Evolutionary conservation across 257 asterid species (phyloP).

Genomic region (Lavandula angustifolia): DNA sequence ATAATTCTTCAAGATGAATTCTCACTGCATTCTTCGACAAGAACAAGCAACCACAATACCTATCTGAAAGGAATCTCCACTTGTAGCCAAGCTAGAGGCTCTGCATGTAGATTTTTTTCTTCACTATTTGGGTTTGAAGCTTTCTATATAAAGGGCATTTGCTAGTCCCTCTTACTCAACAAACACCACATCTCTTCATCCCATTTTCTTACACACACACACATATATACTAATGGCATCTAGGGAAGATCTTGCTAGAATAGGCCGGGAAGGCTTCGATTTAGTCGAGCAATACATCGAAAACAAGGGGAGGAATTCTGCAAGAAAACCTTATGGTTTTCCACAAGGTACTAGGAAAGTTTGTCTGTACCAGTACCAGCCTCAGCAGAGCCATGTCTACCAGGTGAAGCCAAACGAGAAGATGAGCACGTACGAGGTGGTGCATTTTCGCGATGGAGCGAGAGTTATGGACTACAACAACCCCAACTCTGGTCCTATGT

Average conservation of each 20-base stretch:
- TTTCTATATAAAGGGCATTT: constrained; percentile 35
- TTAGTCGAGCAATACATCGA: constrained; percentile 30
- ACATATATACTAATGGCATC: constrained; percentile 36
- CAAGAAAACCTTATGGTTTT: not conserved
- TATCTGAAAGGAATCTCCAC: constrained; percentile 42
- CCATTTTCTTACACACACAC: constrained; percentile 1
- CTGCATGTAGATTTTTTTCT: not conserved
- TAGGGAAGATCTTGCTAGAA: constrained; percentile 35
- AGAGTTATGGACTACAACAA: constrained; percentile 29
- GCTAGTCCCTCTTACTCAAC: constrained; percentile 5
- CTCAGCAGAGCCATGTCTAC: constrained; percentile 30
- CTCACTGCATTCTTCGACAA: not conserved
- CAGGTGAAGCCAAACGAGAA: constrained; percentile 33
- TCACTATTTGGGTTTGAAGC: not conserved
- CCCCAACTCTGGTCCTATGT: constrained; percentile 38
- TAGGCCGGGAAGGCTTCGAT: constrained; percentile 47
- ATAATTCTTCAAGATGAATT: not conserved
- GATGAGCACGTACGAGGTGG: constrained; percentile 34
- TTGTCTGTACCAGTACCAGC: constrained; percentile 35
- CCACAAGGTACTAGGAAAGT: constrained; percentile 10
- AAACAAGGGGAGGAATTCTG: constrained; percentile 25
- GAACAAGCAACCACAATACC: constrained; percentile 3
- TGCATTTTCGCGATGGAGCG: constrained; percentile 28
- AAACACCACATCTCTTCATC: constrained; percentile 19
- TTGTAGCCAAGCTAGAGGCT: constrained; percentile 29